phyloP scores from a whole-genome alignment of 495 filamentous ascomycete genomes.

The Trypethelium eluteriae region DNA sequence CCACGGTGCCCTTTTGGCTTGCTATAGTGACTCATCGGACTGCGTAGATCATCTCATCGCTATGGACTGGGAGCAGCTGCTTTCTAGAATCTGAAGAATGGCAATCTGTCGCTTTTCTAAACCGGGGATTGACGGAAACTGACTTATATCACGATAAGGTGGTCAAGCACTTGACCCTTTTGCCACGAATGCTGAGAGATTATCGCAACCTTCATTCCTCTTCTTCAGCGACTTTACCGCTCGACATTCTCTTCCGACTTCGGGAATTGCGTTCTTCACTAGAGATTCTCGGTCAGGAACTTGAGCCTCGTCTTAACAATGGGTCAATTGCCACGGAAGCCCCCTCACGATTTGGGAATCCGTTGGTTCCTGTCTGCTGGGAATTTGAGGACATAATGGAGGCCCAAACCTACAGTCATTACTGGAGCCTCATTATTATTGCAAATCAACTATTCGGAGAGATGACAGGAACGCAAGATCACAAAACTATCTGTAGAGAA shows the following conservation, averaged over 20 bases:
- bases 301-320: background rate
- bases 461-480: conserved; percentile 3
- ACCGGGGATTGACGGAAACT: background rate
- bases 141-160: background rate
- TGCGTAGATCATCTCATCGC: background rate
- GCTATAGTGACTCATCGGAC: background rate
- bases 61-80: background rate
- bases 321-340: background rate
- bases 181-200: background rate
- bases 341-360: background rate
- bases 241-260: background rate
- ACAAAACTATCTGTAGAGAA: background rate
- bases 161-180: background rate
- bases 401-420: background rate
- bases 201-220: background rate
- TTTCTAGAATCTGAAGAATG: conserved; percentile 4
- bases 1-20: background rate
- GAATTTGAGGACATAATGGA: background rate
- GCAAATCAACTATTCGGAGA: conserved; percentile 2
- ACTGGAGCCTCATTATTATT: background rate
- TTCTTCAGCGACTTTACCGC: background rate
- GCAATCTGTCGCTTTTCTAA: background rate
- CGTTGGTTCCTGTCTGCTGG: background rate
- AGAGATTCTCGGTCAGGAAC: background rate
- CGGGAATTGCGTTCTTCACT: background rate